A percentile compares a stretch with the other conserved stretches of the same genome.
phyloP scores from a whole-genome alignment of 441 rosid species.

The Flueggea neowawraea region DNA sequence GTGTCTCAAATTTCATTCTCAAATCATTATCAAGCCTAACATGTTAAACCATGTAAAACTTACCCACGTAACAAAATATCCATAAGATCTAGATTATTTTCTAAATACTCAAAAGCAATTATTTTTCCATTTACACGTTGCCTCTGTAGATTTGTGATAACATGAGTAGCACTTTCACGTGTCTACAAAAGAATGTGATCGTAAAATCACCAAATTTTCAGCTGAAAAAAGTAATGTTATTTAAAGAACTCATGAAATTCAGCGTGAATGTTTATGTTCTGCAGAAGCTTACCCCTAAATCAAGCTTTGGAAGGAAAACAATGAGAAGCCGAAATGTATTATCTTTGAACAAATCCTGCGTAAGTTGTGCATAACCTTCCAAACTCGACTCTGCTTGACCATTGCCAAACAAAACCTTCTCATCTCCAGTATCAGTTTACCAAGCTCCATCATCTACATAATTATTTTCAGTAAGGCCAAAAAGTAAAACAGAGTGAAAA shows the following conservation, averaged over 20 bases:
- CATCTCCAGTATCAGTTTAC: constrained; percentile 62
- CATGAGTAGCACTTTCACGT: constrained; percentile 93
- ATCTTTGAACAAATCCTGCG: constrained; percentile 78
- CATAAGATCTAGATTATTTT: constrained; percentile 69
- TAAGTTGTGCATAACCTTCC: constrained; percentile 80
- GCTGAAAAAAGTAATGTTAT: no score
- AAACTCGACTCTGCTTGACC: constrained; percentile 82
- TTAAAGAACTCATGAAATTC: background rate
- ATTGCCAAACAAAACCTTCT: constrained; percentile 74
- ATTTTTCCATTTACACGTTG: constrained; percentile 71
- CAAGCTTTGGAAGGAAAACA: constrained; percentile 71
- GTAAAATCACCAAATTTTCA: background rate
- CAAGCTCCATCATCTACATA: constrained; percentile 65
- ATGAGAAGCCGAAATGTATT: constrained; percentile 67
- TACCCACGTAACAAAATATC: constrained; percentile 75
- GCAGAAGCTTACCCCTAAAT: constrained; percentile 53
- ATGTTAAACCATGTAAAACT: background rate
- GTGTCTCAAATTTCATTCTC: background rate
- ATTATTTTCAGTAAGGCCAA: background rate
- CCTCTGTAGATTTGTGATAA: constrained; percentile 87
- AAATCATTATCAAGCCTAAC: background rate
- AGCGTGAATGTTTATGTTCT: background rate
- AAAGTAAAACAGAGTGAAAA: background rate
- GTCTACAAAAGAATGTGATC: constrained; percentile 37
- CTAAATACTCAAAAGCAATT: constrained; percentile 79